Evolutionary conservation across 2,329 filamentous ascomycete genomes (phyloP).

Genomic region (Aureobasidium musti): DNA sequence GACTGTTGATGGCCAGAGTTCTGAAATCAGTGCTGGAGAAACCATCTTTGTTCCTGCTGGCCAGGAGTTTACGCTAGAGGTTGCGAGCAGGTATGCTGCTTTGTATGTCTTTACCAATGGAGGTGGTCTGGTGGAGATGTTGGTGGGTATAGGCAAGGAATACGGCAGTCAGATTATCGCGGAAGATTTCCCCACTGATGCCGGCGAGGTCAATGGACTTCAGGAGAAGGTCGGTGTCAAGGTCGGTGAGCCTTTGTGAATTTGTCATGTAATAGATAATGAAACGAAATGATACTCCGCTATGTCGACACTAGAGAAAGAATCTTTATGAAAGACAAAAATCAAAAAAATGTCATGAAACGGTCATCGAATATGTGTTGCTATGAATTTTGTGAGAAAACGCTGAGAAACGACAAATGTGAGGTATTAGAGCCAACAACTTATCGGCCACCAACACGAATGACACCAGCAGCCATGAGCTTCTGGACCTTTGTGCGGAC

Average conservation of each 20-base stretch:
- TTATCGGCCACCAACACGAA: constrained; percentile 49
- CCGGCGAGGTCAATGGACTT: not conserved
- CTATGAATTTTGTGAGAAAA: constrained; percentile 23
- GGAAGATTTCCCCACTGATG: constrained; percentile 20
- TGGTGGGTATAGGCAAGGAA: constrained; percentile 41
- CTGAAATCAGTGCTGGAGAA: constrained; percentile 51
- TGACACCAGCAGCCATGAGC: constrained; percentile 88
- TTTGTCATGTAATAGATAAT: not conserved
- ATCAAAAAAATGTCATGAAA: not conserved
- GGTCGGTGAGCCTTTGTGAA: constrained; percentile 3
- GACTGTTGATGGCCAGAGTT: constrained; percentile 42
- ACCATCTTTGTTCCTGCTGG: constrained; percentile 54
- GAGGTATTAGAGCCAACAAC: not conserved
- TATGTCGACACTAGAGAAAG: not conserved
- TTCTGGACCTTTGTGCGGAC: constrained; percentile 92
- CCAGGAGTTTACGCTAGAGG: constrained; percentile 49
- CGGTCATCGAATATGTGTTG: constrained; percentile 23
- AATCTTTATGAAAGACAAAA: not conserved
- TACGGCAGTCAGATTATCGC: constrained; percentile 32
- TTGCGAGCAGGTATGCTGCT: constrained; percentile 52
- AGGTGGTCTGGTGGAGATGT: constrained; percentile 50
- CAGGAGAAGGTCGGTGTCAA: constrained; percentile 9
- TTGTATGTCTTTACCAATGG: constrained; percentile 55
- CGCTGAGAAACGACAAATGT: constrained; percentile 13
- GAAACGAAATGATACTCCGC: not conserved